Conservation (phyloP, 345 rosid species). For the Salix caprea region DNA sequence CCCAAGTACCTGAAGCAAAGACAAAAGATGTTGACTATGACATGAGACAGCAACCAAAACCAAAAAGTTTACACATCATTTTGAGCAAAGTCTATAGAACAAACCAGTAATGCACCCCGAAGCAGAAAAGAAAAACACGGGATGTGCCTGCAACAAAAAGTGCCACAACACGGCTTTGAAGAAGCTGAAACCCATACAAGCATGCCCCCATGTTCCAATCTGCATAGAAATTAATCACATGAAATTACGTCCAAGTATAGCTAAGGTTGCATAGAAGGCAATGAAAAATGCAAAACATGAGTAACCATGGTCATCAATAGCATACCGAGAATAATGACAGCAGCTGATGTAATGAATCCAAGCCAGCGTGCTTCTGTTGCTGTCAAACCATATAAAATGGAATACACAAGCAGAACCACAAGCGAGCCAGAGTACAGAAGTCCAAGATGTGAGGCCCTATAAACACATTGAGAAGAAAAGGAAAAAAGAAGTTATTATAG, state of each 20-base stretch:
- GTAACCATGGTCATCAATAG: slow-evolving; percentile 8
- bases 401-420: slow-evolving; percentile 80
- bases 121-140: slow-evolving; percentile 91
- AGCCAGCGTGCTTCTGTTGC: slow-evolving; percentile 95
- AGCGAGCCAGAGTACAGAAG: slow-evolving; percentile 84
- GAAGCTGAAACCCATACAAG: slow-evolving; percentile 92
- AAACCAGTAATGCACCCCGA: slow-evolving; percentile 98
- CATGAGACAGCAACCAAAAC: slow-evolving; percentile 13
- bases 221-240: slow-evolving; percentile 32
- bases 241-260: slow-evolving; percentile 9
- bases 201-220: slow-evolving; percentile 99
- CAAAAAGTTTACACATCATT: not conserved
- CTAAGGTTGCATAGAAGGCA: slow-evolving; percentile 7
- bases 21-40: slow-evolving; percentile 13
- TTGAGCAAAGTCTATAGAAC: slow-evolving; percentile 29
- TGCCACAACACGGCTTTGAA: slow-evolving; percentile 76
- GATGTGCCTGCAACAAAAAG: slow-evolving; percentile 91
- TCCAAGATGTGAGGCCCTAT: slow-evolving; percentile 95
- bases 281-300: slow-evolving; percentile 8
- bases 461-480: slow-evolving; percentile 18
- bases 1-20: slow-evolving; percentile 81
- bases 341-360: slow-evolving; percentile 92
- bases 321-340: slow-evolving; percentile 90
- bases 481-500: slow-evolving; percentile 7
- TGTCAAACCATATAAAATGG: slow-evolving; percentile 86